Base-by-base conservation (phyloP, 2,329 filamentous ascomycete species). In the Fusarium pseudocircinatum region DNA sequence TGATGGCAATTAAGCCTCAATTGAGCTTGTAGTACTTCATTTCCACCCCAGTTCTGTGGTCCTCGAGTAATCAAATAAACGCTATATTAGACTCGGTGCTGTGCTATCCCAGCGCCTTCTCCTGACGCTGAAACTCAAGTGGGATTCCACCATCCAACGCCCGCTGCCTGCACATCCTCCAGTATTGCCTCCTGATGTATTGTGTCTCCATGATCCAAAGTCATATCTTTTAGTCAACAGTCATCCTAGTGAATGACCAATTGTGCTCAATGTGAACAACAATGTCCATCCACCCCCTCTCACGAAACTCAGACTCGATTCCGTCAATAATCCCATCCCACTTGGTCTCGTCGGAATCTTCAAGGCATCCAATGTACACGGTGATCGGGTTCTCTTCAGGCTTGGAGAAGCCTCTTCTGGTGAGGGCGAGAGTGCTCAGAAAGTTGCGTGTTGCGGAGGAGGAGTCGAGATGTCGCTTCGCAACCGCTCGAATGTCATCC, bases 181-280 rank as follows among this genome's bases (percentile, higher is more conserved):
- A 6, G 18, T 16, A 15, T 8, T 15, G 12, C 22, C 9, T 52
- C 32, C 49, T 26, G 24, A 26, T 37, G 1, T 26, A 26, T 14
- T 15, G 7, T 22, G 4, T 22, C 11, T 37, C 22, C 47, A 18
- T 34, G 30, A 50, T 50, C 22, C 47, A 24, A 50, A 34, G 30
- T 4, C 16, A 4, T 50, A 50, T 34, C 30, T 20, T 34, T 24
- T 50, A 50, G 12, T 50, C 30, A 24, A 50, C 16, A 7, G 22
- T 24, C 22, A 24, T 50, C 16, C 47, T 24, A 1, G 30, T 34
- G 47, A 50, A 34, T 32, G 44, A 32, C 37, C 36, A 24, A 13
- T 42, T 53, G n/a, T 60, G 50, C 54, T 62, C 52, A 4, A 62
- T 59, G 14, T 62, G 60, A n/a, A 62, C 54, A 32, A 9, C 37